Evolutionary conservation across 768 basidiomycete genomes (phyloP).

Genomic region (Trametes gibbosa): DNA sequence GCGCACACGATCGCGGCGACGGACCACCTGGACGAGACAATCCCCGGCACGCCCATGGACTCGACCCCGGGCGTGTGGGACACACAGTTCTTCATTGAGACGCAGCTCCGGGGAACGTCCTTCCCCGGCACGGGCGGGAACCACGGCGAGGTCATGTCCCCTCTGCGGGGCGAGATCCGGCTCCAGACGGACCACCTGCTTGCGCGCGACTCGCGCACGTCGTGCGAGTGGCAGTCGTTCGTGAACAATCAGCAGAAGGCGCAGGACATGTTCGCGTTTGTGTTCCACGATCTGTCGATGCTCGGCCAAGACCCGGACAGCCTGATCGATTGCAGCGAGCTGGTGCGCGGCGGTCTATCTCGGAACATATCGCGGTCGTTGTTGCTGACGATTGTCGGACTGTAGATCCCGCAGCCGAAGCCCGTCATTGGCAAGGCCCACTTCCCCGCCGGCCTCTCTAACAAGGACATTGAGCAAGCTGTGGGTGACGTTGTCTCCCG

Average conservation of each 20-base stretch:
- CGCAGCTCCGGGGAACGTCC: constrained; percentile 23
- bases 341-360: background rate
- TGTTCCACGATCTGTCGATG: constrained; percentile 7
- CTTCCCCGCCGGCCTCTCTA: constrained; percentile 25
- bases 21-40: constrained; percentile 24
- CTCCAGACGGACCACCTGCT: constrained; percentile 31
- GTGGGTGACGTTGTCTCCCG: constrained; percentile 4
- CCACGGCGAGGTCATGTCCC: constrained; percentile 29
- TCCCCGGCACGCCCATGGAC: constrained; percentile 26
- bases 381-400: background rate
- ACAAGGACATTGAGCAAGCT: constrained; percentile 24
- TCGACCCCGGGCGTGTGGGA: constrained; percentile 29
- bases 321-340: constrained; percentile 15
- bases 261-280: constrained; percentile 14
- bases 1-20: constrained; percentile 25
- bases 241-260: constrained; percentile 17
- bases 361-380: background rate
- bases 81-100: constrained; percentile 30
- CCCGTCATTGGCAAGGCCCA: constrained; percentile 5
- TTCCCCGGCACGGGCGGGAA: constrained; percentile 28
- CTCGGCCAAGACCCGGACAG: constrained; percentile 12
- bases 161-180: constrained; percentile 33
- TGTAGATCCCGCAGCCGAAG: constrained; percentile 7
- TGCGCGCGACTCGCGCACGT: constrained; percentile 33
- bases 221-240: constrained; percentile 34